A percentile compares a stretch with the other conserved stretches of the same genome.
phyloP scores from a whole-genome alignment of 2,329 filamentous ascomycete species.

The Botryosphaeria dothidea region DNA sequence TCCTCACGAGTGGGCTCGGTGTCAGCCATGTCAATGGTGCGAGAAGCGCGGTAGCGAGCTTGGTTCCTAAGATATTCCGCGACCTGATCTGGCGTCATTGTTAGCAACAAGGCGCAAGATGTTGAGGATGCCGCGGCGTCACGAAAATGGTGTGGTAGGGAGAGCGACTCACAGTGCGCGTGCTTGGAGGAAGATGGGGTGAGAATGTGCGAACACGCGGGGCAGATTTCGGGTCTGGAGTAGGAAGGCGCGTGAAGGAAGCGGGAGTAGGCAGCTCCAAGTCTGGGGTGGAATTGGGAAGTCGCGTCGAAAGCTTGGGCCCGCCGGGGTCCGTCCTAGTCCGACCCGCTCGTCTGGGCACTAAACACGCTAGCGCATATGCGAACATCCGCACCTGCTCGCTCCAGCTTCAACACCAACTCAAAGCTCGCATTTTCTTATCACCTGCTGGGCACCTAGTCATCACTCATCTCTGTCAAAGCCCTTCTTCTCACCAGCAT shows the following conservation, averaged over 20 bases:
- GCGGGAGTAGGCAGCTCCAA: background rate
- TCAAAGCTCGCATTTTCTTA: background rate
- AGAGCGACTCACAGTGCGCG: background rate
- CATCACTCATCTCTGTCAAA: background rate
- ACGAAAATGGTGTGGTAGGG: background rate
- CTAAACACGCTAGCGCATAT: background rate
- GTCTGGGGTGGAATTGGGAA: background rate
- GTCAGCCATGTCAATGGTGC: conserved; percentile 21
- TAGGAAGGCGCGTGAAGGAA: background rate
- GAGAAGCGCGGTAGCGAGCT: background rate
- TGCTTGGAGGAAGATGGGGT: no score
- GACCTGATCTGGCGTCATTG: background rate
- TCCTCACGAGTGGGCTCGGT: conserved; percentile 18
- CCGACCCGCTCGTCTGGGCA: conserved; percentile 7
- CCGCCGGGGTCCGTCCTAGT: conserved; percentile 7
- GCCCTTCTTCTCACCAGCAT: background rate
- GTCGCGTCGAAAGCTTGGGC: conserved; percentile 18
- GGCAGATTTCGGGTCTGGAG: background rate
- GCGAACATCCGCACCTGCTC: no score
- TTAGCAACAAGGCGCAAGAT: background rate
- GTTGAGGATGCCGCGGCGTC: background rate
- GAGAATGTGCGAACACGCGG: background rate
- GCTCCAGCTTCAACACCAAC: conserved; percentile 16
- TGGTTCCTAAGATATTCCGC: background rate
- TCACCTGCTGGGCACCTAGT: background rate